Percentiles rank a stretch among this genome's conserved stretches.
These are phyloP conservation scores for Sedum album DNA, from an alignment of 164 flowering plant species.

Conservation along the genomic window DNA sequence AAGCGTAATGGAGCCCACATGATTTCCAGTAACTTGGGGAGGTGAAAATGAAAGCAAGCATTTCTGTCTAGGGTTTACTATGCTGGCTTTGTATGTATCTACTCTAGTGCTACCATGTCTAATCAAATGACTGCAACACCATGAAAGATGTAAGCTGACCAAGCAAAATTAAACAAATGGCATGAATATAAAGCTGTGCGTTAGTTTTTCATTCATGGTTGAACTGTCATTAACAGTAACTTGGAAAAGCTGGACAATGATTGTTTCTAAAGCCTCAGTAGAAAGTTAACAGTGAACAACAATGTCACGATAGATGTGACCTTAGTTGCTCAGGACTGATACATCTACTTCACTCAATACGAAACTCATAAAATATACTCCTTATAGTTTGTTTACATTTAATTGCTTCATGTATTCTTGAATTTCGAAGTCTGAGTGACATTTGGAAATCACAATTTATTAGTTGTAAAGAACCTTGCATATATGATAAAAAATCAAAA, in stretches of 20 bases:
- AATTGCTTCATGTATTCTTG: too few species aligned
- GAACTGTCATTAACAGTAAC: background rate
- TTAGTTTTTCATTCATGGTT: background rate
- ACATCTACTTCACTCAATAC: too few species aligned
- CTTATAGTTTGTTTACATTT: too few species aligned
- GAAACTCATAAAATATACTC: too few species aligned
- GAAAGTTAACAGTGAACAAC: background rate
- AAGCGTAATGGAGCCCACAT: background rate
- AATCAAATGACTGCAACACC: background rate
- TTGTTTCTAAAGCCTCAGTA: background rate
- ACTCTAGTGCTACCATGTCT: background rate
- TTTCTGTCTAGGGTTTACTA: conserved; percentile 2
- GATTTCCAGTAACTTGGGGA: background rate
- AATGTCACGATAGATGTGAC: too few species aligned
- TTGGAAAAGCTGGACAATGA: background rate
- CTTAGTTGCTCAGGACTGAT: too few species aligned
- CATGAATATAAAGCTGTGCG: background rate
- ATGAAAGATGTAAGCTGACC: background rate
- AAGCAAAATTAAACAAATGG: background rate
- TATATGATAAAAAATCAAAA: too few species aligned
- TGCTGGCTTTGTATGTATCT: background rate
- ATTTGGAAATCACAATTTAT: too few species aligned
- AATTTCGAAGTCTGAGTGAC: too few species aligned
- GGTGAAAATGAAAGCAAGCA: background rate
- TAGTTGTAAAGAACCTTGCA: too few species aligned